A percentile compares a stretch with the other conserved stretches of the same genome.
phyloP scores from a whole-genome alignment of 768 basidiomycete genomes.

The Dentipellis fragilis region DNA sequence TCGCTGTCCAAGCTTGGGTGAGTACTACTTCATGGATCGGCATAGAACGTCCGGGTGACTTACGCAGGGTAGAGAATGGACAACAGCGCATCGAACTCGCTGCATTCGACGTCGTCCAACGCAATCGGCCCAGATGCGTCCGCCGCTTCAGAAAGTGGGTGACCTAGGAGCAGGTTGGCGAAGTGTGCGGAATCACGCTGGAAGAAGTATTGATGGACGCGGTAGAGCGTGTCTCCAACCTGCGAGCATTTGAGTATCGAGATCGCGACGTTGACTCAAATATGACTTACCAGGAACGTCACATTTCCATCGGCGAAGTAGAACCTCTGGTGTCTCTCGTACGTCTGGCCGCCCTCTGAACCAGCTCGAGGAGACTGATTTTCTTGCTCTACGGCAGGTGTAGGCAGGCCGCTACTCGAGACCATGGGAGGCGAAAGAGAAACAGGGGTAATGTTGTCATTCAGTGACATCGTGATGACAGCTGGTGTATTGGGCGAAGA shows the following conservation, averaged over 20 bases:
- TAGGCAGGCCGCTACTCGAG: too few species aligned
- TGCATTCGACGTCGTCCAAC: constrained; percentile 2
- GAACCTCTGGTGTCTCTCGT: constrained; percentile 1
- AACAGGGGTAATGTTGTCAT: too few species aligned
- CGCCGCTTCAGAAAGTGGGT: background rate
- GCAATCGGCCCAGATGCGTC: background rate
- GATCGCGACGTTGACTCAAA: too few species aligned
- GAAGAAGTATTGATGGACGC: constrained; percentile 12
- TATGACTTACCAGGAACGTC: constrained; percentile 5
- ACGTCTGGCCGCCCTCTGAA: background rate
- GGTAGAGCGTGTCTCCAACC: constrained; percentile 7
- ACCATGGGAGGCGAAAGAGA: too few species aligned
- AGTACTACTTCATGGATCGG: background rate
- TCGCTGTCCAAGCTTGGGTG: constrained; percentile 1
- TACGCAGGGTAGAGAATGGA: constrained; percentile 10
- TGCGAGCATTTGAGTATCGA: background rate
- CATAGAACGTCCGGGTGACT: background rate
- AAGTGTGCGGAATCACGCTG: constrained; percentile 11
- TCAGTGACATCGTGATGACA: too few species aligned
- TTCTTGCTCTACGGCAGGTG: background rate
- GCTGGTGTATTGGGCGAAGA: too few species aligned
- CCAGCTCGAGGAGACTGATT: background rate
- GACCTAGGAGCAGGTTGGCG: background rate
- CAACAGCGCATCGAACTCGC: constrained; percentile 8
- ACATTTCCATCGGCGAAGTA: constrained; percentile 11